Conservation (phyloP, 169 alveolate genomes). For the Cryptosporidium meleagridis region DNA sequence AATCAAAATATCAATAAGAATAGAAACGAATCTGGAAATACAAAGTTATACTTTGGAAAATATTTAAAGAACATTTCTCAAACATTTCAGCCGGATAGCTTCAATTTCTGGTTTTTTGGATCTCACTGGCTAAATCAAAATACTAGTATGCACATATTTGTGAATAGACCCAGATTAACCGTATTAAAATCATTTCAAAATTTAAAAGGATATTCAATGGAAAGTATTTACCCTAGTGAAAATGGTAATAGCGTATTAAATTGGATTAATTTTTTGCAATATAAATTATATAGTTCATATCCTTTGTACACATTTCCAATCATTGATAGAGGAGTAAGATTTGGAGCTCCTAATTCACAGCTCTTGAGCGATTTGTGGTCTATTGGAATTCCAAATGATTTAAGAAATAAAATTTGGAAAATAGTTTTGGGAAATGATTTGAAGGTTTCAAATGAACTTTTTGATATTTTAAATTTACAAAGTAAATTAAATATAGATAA, state of each 20-base stretch:
- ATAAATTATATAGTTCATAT: constrained; percentile 22
- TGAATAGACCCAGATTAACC: not conserved
- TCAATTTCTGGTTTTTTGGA: constrained; percentile 53
- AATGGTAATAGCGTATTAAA: constrained; percentile 33
- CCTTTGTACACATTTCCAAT: constrained; percentile 32
- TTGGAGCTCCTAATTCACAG: constrained; percentile 71
- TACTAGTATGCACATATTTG: constrained; percentile 44
- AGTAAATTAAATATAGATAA: constrained; percentile 6
- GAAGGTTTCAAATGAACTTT: constrained; percentile 49
- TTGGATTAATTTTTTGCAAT: constrained; percentile 41
- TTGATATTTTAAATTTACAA: constrained; percentile 45
- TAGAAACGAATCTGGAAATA: not conserved
- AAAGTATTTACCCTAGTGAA: constrained; percentile 14
- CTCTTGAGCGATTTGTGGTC: constrained; percentile 36
- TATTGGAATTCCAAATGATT: constrained; percentile 44
- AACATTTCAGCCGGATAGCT: not conserved
- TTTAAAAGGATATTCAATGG: constrained; percentile 32
- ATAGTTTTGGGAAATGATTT: constrained; percentile 41
- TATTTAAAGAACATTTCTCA: constrained; percentile 16
- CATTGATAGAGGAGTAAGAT: constrained; percentile 60
- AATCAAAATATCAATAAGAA: constrained; percentile 3
- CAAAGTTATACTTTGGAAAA: not conserved
- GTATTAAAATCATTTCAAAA: constrained; percentile 16
- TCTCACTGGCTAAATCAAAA: constrained; percentile 64
- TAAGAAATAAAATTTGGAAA: constrained; percentile 53